A percentile compares a stretch with the other conserved stretches of the same genome.
These are phyloP conservation scores for Microcos paniculata DNA, from an alignment of 345 rosid genomes.

Conservation along the genomic window DNA sequence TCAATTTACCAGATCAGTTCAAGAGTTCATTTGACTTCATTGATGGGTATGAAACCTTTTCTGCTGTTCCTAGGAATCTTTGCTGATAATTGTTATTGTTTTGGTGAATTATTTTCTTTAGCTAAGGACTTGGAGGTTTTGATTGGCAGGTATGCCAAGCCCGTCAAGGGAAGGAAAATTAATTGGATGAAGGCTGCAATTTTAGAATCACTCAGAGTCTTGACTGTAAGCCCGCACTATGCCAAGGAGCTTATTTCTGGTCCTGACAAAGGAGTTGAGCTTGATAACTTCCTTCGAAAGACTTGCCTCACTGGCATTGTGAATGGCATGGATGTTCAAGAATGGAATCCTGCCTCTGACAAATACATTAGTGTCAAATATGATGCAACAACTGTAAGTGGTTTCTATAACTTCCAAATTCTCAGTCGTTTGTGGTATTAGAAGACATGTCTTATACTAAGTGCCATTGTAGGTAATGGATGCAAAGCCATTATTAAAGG, in stretches of 20 bases:
- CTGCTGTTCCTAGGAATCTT: neutral
- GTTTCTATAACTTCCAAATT: neutral
- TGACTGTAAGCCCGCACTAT: constrained; percentile 88
- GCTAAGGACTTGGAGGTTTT: neutral
- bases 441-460: neutral
- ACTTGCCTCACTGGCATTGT: constrained; percentile 63
- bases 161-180: constrained; percentile 84
- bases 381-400: constrained; percentile 71
- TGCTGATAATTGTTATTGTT: neutral
- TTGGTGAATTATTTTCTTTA: neutral
- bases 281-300: constrained; percentile 59
- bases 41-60: constrained; percentile 55
- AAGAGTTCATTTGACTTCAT: constrained; percentile 84
- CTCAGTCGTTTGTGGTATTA: neutral
- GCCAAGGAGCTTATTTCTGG: constrained; percentile 87
- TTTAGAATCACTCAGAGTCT: constrained; percentile 64
- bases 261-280: constrained; percentile 72
- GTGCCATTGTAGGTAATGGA: constrained; percentile 52
- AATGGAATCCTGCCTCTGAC: constrained; percentile 89
- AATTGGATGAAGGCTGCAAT: constrained; percentile 98
- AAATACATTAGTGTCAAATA: constrained; percentile 66
- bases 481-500: constrained; percentile 87
- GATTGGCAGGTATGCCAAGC: constrained; percentile 50
- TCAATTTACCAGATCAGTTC: constrained; percentile 68
- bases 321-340: constrained; percentile 97